A percentile compares a stretch with the other conserved stretches of the same genome.
phyloP scores from a whole-genome alignment of 2,329 filamentous ascomycete species.

The Emericellopsis cladophorae region DNA sequence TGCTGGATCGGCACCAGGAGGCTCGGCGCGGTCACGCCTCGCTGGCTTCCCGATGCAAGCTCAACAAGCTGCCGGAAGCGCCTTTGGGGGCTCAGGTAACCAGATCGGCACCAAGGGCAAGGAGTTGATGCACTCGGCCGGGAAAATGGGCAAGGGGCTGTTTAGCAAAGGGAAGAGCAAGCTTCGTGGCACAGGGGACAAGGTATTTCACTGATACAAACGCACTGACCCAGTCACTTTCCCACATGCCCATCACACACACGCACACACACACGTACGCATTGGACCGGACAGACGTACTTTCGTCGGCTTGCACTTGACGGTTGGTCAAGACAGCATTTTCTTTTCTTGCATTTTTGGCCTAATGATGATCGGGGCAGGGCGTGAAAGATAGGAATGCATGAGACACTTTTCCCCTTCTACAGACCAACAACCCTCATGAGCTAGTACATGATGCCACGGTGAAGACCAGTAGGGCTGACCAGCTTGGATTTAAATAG shows the following conservation, averaged over 20 bases:
- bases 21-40: slow-evolving; percentile 21
- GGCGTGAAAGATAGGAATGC: slow-evolving; percentile 27
- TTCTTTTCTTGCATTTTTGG: slow-evolving; percentile 2
- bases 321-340: slow-evolving; percentile 1
- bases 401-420: slow-evolving; percentile 17
- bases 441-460: not conserved
- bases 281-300: not conserved
- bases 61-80: slow-evolving; percentile 26
- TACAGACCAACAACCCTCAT: slow-evolving; percentile 3
- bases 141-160: slow-evolving; percentile 80
- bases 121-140: slow-evolving; percentile 75
- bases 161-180: slow-evolving; percentile 86
- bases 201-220: slow-evolving; percentile 65
- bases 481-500: slow-evolving; percentile 17
- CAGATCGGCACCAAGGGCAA: slow-evolving; percentile 76
- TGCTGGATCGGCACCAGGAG: slow-evolving; percentile 7
- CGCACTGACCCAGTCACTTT: no score
- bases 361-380: slow-evolving; percentile 3
- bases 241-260: no score
- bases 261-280: no score
- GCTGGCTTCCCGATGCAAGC: slow-evolving; percentile 20
- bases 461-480: slow-evolving; percentile 17
- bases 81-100: slow-evolving; percentile 40
- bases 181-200: slow-evolving; percentile 62
- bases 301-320: slow-evolving; percentile 3